phyloP scores from a whole-genome alignment of 2,329 filamentous ascomycete species.

The Acrocalymma vagum region DNA sequence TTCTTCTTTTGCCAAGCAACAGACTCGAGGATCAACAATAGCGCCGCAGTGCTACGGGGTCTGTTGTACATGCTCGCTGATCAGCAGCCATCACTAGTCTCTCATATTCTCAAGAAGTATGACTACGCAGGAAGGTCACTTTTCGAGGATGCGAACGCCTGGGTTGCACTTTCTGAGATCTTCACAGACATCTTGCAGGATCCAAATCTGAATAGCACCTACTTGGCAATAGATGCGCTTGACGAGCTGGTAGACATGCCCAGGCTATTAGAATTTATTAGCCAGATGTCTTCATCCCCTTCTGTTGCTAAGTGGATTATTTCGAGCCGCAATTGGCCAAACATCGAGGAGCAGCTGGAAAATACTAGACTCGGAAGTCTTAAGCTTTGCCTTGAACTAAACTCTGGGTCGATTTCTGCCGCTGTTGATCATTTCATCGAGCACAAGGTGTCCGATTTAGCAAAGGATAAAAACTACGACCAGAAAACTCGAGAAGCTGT shows the following conservation, averaged over 20 bases:
- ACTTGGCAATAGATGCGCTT: slow-evolving; percentile 57
- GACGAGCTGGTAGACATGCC: slow-evolving; percentile 51
- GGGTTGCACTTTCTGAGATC: slow-evolving; percentile 46
- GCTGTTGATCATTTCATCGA: slow-evolving; percentile 52
- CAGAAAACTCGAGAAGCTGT: slow-evolving; percentile 10
- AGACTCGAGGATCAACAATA: slow-evolving; percentile 52
- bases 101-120: slow-evolving; percentile 46
- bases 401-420: slow-evolving; percentile 35
- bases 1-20: slow-evolving; percentile 47
- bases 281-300: neutral
- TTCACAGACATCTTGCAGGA: slow-evolving; percentile 52
- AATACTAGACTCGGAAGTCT: slow-evolving; percentile 15
- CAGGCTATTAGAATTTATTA: slow-evolving; percentile 1
- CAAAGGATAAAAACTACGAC: slow-evolving; percentile 27
- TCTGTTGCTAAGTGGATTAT: slow-evolving; percentile 20
- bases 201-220: slow-evolving; percentile 26
- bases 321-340: slow-evolving; percentile 54
- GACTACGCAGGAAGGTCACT: slow-evolving; percentile 41
- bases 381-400: slow-evolving; percentile 44
- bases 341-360: slow-evolving; percentile 44
- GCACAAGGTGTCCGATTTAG: slow-evolving; percentile 40
- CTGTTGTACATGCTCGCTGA: slow-evolving; percentile 52
- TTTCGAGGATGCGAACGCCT: slow-evolving; percentile 53
- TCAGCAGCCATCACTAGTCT: slow-evolving; percentile 43
- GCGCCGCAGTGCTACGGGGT: slow-evolving; percentile 53